Conservation (phyloP, 768 basidiomycete species). For the Mycena pura region DNA sequence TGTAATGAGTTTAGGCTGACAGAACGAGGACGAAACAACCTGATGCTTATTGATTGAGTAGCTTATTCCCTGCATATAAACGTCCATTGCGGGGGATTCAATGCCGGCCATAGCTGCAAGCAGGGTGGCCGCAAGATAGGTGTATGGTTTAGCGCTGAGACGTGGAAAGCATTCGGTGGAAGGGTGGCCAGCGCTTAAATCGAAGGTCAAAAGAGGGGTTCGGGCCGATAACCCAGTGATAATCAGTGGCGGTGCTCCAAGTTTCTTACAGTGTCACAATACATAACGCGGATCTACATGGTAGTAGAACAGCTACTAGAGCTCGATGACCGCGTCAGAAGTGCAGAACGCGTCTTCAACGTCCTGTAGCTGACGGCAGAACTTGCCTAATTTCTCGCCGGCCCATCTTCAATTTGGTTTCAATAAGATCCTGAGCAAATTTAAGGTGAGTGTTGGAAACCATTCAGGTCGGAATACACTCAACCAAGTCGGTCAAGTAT, state of each 20-base stretch:
- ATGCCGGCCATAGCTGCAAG: constrained; percentile 1
- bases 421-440: constrained; percentile 56
- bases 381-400: constrained; percentile 68
- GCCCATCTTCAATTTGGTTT: constrained; percentile 61
- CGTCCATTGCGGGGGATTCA: neutral
- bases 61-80: constrained; percentile 41
- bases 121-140: neutral
- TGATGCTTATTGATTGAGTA: constrained; percentile 35
- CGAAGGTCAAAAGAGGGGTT: no score
- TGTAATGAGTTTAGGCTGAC: neutral
- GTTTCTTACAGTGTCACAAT: no score
- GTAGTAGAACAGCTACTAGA: no score
- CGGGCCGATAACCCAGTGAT: no score
- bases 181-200: no score
- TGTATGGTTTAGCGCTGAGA: neutral
- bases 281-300: no score
- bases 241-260: no score
- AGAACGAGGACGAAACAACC: constrained; percentile 29
- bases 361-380: constrained; percentile 45
- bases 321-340: no score
- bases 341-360: neutral
- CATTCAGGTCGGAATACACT: constrained; percentile 24
- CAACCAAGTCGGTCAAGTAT: constrained; percentile 63
- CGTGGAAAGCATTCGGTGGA: no score
- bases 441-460: neutral